Percentiles rank a stretch among this genome's conserved stretches.
phyloP scores from a whole-genome alignment of 2,329 filamentous ascomycete genomes.

The Colletotrichum paranaense region DNA sequence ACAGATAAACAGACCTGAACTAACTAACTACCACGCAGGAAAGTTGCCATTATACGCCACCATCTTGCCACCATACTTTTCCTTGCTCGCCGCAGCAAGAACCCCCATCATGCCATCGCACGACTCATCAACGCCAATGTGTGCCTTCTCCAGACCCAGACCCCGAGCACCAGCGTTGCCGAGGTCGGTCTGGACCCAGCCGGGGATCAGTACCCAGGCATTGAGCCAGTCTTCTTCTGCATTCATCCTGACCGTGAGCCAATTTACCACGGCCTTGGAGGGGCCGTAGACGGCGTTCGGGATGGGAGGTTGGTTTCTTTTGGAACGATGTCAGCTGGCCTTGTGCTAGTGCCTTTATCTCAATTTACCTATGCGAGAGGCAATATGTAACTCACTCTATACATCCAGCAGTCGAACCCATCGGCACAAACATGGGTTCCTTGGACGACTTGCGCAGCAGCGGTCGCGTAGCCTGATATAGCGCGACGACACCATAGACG shows the following conservation, averaged over 20 bases:
- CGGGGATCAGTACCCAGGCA: constrained; percentile 2
- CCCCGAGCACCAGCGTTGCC: constrained; percentile 7
- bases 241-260: constrained; percentile 20
- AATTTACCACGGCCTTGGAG: constrained; percentile 6
- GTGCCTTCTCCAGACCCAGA: constrained; percentile 11
- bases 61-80: constrained; percentile 40
- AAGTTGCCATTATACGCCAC: constrained; percentile 18
- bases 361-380: too few species aligned
- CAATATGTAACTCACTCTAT: background rate
- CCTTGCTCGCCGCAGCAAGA: constrained; percentile 32
- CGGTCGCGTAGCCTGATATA: constrained; percentile 40
- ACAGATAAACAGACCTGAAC: too few species aligned
- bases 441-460: constrained; percentile 39
- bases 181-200: constrained; percentile 20
- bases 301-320: constrained; percentile 2
- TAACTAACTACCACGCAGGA: background rate
- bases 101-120: constrained; percentile 26
- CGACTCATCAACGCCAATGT: constrained; percentile 11
- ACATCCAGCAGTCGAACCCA: background rate
- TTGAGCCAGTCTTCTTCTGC: constrained; percentile 24
- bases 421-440: background rate
- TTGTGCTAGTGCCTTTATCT: too few species aligned
- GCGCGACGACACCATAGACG: constrained; percentile 14
- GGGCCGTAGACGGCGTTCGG: constrained; percentile 18
- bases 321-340: background rate